Evolutionary conservation across 805 yeast genomes (phyloP), one percentile per base, ranked within the genome.

Genomic region (Nakazawaea siamensis): DNA sequence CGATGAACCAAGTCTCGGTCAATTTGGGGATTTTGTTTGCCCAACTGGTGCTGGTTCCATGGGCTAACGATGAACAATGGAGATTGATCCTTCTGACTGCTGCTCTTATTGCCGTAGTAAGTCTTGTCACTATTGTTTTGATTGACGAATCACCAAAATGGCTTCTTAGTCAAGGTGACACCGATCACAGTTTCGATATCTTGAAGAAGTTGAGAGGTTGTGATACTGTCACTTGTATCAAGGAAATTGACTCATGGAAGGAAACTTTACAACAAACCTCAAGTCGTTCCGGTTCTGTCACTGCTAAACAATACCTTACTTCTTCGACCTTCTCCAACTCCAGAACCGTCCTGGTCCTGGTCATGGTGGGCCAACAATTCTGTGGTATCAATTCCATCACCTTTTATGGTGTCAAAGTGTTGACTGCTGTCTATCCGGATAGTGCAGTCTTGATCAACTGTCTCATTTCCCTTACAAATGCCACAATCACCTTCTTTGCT

Each of bases 321-420:
- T 58, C 66, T 13, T 58, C 72, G 0, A 64, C 56, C 29, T 86
- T 71, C 56, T 54, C 59, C 23, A 71, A 70, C 34, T 76, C 92
- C 4, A 64, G 78, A 31, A 48, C 70, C 14, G 80, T 78, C 1
- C 82, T 87, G 8, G 73, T 87, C 0, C 73, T 80, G 2, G 68
- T 86, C 13, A 71, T 88, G 65, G 60, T 79, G 15, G 80, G 88
- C 13, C 98, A 92, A 60, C 98, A 92, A 55, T 73, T 90, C 39
- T 77, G 86, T 47, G 98, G 98, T 23, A 84, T 92, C 52, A 92
- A 92, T 55, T 76, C 95, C 2, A 86, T 92, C 40, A 76, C 92
- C 15, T 85, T 90, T 52, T 92, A 90, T 54, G 98, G 98, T 4
- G 96, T 90, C 4, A 73, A 84, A 11, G 82, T 90, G 1, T 63